Base-by-base conservation (phyloP, 441 rosid genomes). In the Gossypium schwendimanii region DNA sequence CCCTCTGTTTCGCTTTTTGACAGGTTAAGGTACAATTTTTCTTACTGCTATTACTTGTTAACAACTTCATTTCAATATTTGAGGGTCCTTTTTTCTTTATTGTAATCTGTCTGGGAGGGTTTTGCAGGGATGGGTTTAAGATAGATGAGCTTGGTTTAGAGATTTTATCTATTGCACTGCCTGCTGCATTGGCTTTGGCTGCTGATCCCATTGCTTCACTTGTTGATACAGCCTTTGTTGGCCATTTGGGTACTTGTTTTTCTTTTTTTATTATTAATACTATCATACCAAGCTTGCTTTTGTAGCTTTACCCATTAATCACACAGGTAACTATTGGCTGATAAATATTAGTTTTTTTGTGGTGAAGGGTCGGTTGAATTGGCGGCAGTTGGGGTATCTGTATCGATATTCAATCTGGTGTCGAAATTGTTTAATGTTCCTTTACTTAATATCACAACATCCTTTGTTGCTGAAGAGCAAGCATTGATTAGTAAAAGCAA, bases 361-460 rank as follows among this genome's bases (percentile, higher is more conserved):
- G 69, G 31, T 75, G 64, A 81, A 94, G 98, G 97, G 53, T 82
- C 99, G 11, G 88, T 81, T 47, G 99, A 94, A 61, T 76, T 94
- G 87, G 99, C 97, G 0, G 97, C 97, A 0, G 96, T 89, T 70
- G 97, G 99, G 63, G 90, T 92, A 4, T 92, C 99, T 0, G 91
- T 81, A 73, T 87, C 97, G 3, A 83, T 88, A 31, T 94, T 88
- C 80, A 94, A 94, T 82, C 80, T 94, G 75, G 96, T 91, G 2
- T 94, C 97, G 0, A 94, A 94, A 76, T 79, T 92, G 80, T 85
- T 94, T 71, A 94, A 88, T 75, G 93, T 94, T 71, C 99, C 97
- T 3, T 82, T 94, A 80, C 92, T 94, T 57, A 94, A 91, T 71
- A 76, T 92, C 26, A 92, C 97, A 0, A 91, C 97, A 6, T 94